phyloP scores from a whole-genome alignment of 2,329 filamentous ascomycete genomes.

The Aspergillus viridinutans region DNA sequence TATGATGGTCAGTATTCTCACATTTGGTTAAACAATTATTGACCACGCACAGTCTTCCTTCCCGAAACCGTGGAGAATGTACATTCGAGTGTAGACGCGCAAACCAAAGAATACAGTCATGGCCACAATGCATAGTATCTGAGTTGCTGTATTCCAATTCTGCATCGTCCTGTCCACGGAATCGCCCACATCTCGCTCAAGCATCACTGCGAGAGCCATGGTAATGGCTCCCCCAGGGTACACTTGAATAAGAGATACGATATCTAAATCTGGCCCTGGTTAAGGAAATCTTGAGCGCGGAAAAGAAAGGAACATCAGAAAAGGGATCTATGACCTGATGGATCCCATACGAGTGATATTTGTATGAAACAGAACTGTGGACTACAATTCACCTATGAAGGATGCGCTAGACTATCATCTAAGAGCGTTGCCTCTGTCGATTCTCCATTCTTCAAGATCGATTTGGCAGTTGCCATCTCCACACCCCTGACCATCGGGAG shows the following conservation, averaged over 20 bases:
- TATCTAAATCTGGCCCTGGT: neutral
- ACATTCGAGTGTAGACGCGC: conserved; percentile 21
- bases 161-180: conserved; percentile 19
- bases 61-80: conserved; percentile 18
- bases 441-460: neutral
- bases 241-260: neutral
- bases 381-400: neutral
- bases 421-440: neutral
- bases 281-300: neutral
- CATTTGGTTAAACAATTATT: neutral
- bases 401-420: neutral
- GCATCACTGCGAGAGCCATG: conserved; percentile 4
- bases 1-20: neutral
- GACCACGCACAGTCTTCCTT: conserved; percentile 25
- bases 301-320: neutral
- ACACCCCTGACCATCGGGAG: neutral
- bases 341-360: neutral
- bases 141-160: conserved; percentile 22
- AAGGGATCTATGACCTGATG: neutral
- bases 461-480: neutral
- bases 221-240: neutral
- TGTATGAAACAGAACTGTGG: neutral
- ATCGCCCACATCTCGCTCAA: conserved; percentile 5
- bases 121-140: conserved; percentile 23
- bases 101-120: conserved; percentile 24